A percentile compares a stretch with the other conserved stretches of the same genome.
These are phyloP conservation scores for Lactifluus piperatus DNA, from an alignment of 768 basidiomycete species.

Conservation along the genomic window DNA sequence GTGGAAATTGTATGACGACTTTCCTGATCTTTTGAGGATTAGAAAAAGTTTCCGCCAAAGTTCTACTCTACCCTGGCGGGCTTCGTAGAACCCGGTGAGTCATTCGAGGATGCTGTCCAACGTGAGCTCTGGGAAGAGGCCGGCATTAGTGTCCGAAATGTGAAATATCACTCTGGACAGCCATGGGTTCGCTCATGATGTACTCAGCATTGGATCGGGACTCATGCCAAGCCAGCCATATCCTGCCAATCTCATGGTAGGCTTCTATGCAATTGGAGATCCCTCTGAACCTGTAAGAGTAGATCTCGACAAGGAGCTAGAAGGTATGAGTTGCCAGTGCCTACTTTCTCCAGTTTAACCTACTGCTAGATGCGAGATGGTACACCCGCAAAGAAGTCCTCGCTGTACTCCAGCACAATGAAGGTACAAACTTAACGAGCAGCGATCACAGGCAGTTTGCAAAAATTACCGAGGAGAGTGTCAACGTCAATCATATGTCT, in stretches of 20 bases:
- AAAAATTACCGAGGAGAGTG: slow-evolving; percentile 32
- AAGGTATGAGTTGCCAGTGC: slow-evolving; percentile 38
- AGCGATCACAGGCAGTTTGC: slow-evolving; percentile 44
- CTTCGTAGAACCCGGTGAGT: slow-evolving; percentile 91
- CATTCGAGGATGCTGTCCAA: slow-evolving; percentile 86
- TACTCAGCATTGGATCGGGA: not conserved
- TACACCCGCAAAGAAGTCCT: slow-evolving; percentile 69
- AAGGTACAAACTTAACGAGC: slow-evolving; percentile 41
- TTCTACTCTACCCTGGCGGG: slow-evolving; percentile 91
- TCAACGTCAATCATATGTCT: slow-evolving; percentile 16
- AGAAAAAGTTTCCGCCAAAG: slow-evolving; percentile 57
- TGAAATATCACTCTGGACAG: slow-evolving; percentile 78
- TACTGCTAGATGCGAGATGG: slow-evolving; percentile 72
- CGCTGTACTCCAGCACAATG: slow-evolving; percentile 47
- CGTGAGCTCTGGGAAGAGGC: slow-evolving; percentile 97
- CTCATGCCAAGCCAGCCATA: slow-evolving; percentile 51
- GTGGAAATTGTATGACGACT: not conserved
- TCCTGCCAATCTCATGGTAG: slow-evolving; percentile 86
- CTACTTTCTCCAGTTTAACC: not conserved
- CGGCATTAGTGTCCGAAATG: slow-evolving; percentile 77
- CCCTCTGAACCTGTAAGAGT: slow-evolving; percentile 62
- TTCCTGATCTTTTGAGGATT: slow-evolving; percentile 6
- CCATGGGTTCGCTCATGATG: slow-evolving; percentile 59
- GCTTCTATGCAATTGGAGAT: slow-evolving; percentile 77
- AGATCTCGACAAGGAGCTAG: slow-evolving; percentile 94